These are phyloP conservation scores for Metschnikowia reukaufii DNA, from an alignment of 805 yeast species.

Conservation along the genomic window DNA sequence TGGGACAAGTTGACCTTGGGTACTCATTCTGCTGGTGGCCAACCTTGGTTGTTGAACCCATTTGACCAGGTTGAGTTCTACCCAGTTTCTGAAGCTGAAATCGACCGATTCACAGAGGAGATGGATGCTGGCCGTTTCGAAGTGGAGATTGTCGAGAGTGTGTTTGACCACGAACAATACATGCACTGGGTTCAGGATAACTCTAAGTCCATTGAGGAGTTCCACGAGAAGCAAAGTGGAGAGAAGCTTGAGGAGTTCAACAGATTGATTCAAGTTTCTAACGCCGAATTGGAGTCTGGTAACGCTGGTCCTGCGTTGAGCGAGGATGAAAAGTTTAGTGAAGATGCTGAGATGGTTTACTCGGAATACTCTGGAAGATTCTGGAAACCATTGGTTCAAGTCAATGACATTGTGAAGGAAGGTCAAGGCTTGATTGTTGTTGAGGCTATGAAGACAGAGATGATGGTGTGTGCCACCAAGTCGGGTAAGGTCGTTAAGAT, in stretches of 20 bases:
- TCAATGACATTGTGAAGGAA: conserved; percentile 68
- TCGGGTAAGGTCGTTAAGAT: conserved; percentile 73
- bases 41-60: conserved; percentile 90
- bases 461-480: conserved; percentile 75
- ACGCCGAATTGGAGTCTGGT: conserved; percentile 63
- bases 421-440: conserved; percentile 86
- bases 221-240: conserved; percentile 67
- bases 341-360: conserved; percentile 78
- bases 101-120: conserved; percentile 69
- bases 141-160: conserved; percentile 71
- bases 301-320: conserved; percentile 42
- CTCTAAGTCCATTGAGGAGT: conserved; percentile 66
- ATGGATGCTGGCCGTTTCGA: conserved; percentile 77
- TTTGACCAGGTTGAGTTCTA: conserved; percentile 95
- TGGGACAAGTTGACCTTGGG: conserved; percentile 94
- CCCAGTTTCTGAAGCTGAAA: conserved; percentile 83
- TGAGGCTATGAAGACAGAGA: conserved; percentile 98
- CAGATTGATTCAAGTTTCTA: conserved; percentile 74
- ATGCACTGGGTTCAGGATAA: conserved; percentile 75
- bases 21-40: conserved; percentile 48
- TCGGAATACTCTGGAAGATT: conserved; percentile 96
- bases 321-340: conserved; percentile 62
- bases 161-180: conserved; percentile 81
- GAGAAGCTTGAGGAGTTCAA: conserved; percentile 86
- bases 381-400: conserved; percentile 87